Percentiles rank a stretch among this genome's conserved stretches.
Evolutionary conservation across 164 flowering plant genomes (phyloP).

Genomic region (Malania oleifera): DNA sequence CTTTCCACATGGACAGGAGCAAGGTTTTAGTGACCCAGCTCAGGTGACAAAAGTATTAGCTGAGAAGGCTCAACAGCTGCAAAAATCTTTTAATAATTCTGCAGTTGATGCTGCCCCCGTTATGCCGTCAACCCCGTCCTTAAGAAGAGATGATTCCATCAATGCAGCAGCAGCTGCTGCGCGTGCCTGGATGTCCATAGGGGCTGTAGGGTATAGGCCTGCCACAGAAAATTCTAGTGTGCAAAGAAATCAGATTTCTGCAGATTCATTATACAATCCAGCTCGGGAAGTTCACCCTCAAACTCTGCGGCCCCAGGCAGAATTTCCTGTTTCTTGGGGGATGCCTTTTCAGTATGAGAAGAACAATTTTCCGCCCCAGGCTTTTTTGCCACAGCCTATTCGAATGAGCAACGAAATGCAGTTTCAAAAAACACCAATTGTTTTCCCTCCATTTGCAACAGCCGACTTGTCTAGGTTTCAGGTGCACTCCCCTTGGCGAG

Average conservation of each 20-base stretch:
- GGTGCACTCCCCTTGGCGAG: conserved; percentile 51
- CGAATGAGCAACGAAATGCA: conserved; percentile 29
- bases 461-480: conserved; percentile 61
- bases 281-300: conserved; percentile 39
- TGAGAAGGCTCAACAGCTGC: conserved; percentile 52
- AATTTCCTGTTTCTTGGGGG: conserved; percentile 31
- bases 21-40: conserved; percentile 65
- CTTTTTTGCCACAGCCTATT: conserved; percentile 35
- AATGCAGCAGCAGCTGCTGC: conserved; percentile 62
- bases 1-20: conserved; percentile 39
- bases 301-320: conserved; percentile 30
- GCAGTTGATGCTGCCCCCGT: conserved; percentile 23
- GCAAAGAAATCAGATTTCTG: conserved; percentile 46
- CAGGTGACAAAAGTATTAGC: conserved; percentile 57
- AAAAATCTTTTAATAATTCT: conserved; percentile 27
- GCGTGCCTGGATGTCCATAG: conserved; percentile 78
- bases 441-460: conserved; percentile 41
- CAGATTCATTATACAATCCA: conserved; percentile 50
- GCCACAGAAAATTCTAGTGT: conserved; percentile 26
- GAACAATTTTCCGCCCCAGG: conserved; percentile 33
- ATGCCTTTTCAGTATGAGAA: conserved; percentile 38
- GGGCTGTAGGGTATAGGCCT: conserved; percentile 44
- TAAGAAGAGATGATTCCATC: conserved; percentile 42
- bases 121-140: conserved; percentile 30
- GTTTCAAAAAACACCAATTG: conserved; percentile 37